Evolutionary conservation across 228 moss, liverwort and hornwort genomes (phyloP), one percentile per base, ranked within the genome.

Genomic region (Sphagnum magellanicum): DNA sequence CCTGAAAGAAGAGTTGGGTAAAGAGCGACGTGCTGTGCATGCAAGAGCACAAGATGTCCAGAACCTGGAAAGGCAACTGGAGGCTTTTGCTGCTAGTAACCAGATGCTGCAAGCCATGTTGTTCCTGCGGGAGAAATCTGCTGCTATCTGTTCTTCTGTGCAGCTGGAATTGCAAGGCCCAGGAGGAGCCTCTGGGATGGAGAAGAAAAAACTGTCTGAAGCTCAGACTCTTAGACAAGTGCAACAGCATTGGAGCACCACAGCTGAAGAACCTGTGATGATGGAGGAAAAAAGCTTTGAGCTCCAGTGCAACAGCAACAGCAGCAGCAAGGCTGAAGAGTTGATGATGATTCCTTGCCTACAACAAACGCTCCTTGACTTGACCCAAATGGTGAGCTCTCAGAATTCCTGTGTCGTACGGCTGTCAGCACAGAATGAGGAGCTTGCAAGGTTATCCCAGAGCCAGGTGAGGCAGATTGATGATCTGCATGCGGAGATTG

Each of bases 361-460:
- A 10, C 93, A 98, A 74, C 88, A 92, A 67, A 98, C 82, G 72
- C 84, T 93, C 8, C 72, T 84, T 52, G 92, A 98, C 68, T 75
- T 98, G 65, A 77, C 93, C 47, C 85, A 83, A 47, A 86, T 83
- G 61, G 82, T 98, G 50, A 84, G 90, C 67, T 74, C 85, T 14
- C 98, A 98, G 75, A 90, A 94, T 66, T 79, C 87, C 13, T 94
- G 98, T 57, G 91, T 98, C 13, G 84, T 89, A 78, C 89, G 91
- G 53, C 92, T 98, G 13, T 84, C 98, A 0, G 69, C 67, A 67
- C 91, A 87, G 70, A 98, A 94, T 72, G 98, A 90, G 73, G 78
- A 79, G 61, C 82, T 98, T 4, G 87, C 83, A 53, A 78, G 84
- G 68, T 81, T 86, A 50, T 79, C 88, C 17, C 86, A 90, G 66